Base-by-base conservation (phyloP, 2,329 filamentous ascomycete genomes). In the Stagonosporopsis chrysanthemi region DNA sequence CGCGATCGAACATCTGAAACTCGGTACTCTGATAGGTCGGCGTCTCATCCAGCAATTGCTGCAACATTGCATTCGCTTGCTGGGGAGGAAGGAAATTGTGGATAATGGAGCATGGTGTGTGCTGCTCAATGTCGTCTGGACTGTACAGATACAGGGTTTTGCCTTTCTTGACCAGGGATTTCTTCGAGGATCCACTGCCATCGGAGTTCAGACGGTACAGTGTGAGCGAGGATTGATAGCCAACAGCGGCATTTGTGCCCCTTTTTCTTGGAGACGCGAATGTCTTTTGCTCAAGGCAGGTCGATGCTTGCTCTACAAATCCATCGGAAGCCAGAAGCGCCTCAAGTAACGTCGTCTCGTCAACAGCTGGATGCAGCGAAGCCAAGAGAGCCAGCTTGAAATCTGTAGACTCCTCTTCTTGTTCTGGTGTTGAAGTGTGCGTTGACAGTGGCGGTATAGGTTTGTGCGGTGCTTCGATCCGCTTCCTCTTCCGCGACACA, bases 31-130 rank as follows among this genome's bases (percentile, higher is more conserved):
- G 81, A 71, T 92, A 97, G 0, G 88, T 85, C 22, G 84, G 79
- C 1, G 90, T 83, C 76, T 97, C 92, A 1, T 83, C 78, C 1
- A 97, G 77, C 35, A 98, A 82, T 73, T 98, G 93, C 29, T 77
- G 74, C 0, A 98, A 80, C 12, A 99, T 81, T 0, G 83, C 81
- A 62, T 92, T 89, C 36, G 95, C 94, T 56, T 90, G 82, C 2
- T 88, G 81, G 0, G 82, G 28, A 0, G 91, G 87, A 0, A 99
- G 81, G 66, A 98, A 97, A 69, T 97, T 95, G 76, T 96, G 92
- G 52, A 97, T 87, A 63, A 98, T 90, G 11, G 91, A 93, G 77
- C 93, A 97, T 1, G 95, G 92, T 0, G 94, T 97, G 70, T 96
- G 85, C 23, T 85, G 83, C 45, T 91, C 89, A 42, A 98, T 86